These are phyloP conservation scores for Paramecium caudatum DNA, from an alignment of 73 alveolate genomes.

Conservation along the genomic window DNA sequence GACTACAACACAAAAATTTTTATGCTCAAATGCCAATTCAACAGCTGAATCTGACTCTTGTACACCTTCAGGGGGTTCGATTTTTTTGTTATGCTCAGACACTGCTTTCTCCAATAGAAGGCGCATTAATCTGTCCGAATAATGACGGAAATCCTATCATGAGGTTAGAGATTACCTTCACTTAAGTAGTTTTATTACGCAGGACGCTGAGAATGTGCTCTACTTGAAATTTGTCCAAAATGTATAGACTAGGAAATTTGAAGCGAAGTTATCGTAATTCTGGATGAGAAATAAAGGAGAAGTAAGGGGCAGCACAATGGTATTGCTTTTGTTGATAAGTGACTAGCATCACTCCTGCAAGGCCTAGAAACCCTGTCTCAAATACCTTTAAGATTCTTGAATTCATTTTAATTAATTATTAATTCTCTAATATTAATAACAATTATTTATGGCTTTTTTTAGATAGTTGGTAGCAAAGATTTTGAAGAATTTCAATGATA, in stretches of 20 bases:
- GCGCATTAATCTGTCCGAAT: slow-evolving; percentile 52
- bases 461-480: background rate
- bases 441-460: slow-evolving; percentile 20
- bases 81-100: slow-evolving; percentile 16
- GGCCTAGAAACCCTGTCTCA: slow-evolving; percentile 15
- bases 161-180: background rate
- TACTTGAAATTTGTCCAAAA: background rate
- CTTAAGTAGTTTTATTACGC: slow-evolving; percentile 24
- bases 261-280: slow-evolving; percentile 11
- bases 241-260: slow-evolving; percentile 20
- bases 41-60: background rate
- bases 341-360: background rate
- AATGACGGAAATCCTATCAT: slow-evolving; percentile 13
- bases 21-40: background rate
- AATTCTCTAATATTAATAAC: background rate
- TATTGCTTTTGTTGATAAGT: background rate
- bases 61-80: background rate
- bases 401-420: background rate
- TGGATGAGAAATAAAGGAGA: slow-evolving; percentile 49
- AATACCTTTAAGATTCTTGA: background rate
- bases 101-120: slow-evolving; percentile 48
- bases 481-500: background rate
- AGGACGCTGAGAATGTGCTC: slow-evolving; percentile 42
- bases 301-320: slow-evolving; percentile 42
- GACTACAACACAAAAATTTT: slow-evolving; percentile 25